Evolutionary conservation across 805 yeast genomes (phyloP), one percentile per base, ranked within the genome.

Genomic region (Lachancea sp.): DNA sequence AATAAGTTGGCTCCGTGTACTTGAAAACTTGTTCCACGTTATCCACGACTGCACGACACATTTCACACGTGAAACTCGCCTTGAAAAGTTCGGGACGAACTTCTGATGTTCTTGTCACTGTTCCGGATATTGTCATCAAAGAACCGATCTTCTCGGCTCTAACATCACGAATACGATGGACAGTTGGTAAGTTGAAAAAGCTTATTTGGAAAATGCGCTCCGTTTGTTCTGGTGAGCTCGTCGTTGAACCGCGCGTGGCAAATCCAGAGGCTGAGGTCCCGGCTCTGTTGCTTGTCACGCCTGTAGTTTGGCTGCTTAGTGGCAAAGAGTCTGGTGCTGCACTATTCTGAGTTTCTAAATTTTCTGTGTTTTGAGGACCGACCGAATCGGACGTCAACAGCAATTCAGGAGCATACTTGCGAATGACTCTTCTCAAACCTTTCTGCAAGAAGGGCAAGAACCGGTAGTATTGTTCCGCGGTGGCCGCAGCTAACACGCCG

Each of bases 81-180:
- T 74, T 77, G 68, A 72, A 86, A 46, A 92, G 71, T 63, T 92
- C 98, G 0, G 98, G 98, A 43, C 97, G 77, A 9, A 92, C 97
- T 65, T 92, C 97, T 17, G 94, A 82, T 0, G 97, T 87, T 60
- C 97, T 77, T 0, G 97, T 90, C 4, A 92, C 96, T 0, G 98
- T 92, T 41, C 97, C 98, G 7, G 90, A 79, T 24, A 90, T 83
- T 8, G 90, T 71, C 67, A 87, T 72, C 45, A 90, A 71, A 8
- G 83, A 71, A 12, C 97, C 98, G 43, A 92, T 82, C 49, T 81
- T 82, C 50, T 85, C 95, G 1, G 97, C 84, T 55, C 92, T 75
- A 43, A 92, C 73, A 56, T 90, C 97, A 57, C 98, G 77, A 51
- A 92, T 83, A 60, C 95, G 75, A 54, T 85, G 77, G 13, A 83